phyloP scores from a whole-genome alignment of 2,329 filamentous ascomycete species.

The Aspergillus caelatus region DNA sequence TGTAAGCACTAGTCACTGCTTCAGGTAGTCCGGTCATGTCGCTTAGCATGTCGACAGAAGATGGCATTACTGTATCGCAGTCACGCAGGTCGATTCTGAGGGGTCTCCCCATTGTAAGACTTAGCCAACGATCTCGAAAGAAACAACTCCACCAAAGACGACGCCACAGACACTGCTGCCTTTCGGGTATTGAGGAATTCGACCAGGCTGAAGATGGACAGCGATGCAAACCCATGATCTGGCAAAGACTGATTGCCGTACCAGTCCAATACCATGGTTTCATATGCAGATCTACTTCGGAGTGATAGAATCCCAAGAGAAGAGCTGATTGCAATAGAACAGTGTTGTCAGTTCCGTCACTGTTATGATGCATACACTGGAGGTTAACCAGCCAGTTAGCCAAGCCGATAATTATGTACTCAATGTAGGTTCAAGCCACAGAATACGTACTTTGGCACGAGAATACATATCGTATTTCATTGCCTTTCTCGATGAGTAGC shows the following conservation, averaged over 20 bases:
- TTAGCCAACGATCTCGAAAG: slow-evolving; percentile 46
- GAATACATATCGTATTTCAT: slow-evolving; percentile 43
- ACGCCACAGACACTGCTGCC: slow-evolving; percentile 36
- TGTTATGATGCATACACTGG: slow-evolving; percentile 32
- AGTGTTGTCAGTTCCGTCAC: slow-evolving; percentile 44
- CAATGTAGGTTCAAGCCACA: slow-evolving; percentile 11
- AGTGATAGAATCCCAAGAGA: slow-evolving; percentile 48
- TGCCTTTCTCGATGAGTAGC: slow-evolving; percentile 35
- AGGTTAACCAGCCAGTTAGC: background rate
- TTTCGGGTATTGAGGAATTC: slow-evolving; percentile 24
- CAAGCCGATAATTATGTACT: background rate
- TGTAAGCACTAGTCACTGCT: slow-evolving; percentile 14
- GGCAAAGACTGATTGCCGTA: slow-evolving; percentile 47
- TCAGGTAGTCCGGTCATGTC: slow-evolving; percentile 22
- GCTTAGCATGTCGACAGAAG: slow-evolving; percentile 28
- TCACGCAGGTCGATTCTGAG: slow-evolving; percentile 43
- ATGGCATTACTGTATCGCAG: slow-evolving; percentile 38
- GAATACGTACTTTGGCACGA: slow-evolving; percentile 37
- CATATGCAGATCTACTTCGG: slow-evolving; percentile 44
- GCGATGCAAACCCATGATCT: slow-evolving; percentile 49
- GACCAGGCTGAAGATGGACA: slow-evolving; percentile 19
- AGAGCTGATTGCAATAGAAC: slow-evolving; percentile 48
- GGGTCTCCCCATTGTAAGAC: slow-evolving; percentile 43
- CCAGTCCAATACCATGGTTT: slow-evolving; percentile 53
- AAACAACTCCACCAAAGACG: slow-evolving; percentile 48